Evolutionary conservation across 2,329 filamentous ascomycete genomes (phyloP), one percentile per base, ranked within the genome.

Genomic region (Cyphellophora attinorum): DNA sequence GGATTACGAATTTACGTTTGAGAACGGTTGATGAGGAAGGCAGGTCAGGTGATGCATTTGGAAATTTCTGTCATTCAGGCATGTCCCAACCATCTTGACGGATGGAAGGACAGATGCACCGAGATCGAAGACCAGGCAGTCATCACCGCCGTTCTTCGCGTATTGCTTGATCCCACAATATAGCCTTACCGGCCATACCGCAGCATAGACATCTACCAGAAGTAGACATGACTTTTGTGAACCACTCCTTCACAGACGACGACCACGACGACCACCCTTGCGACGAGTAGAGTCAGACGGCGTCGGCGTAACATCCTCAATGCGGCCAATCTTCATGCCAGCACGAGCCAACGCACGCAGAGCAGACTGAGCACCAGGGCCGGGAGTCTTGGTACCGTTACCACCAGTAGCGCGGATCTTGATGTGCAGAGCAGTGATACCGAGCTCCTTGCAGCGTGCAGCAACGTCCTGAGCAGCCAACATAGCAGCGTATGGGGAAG

Each of bases 231-330:
- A n/a, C n/a, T n/a, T n/a, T n/a, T n/a, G 21, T 14, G 39, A 21
- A n/a, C 27, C 10, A 30, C 36, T 62, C 58, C 65, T 70, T 84
- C 75, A 98, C 70, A 98, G 84, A 94, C 91, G 89, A 74, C 91
- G 91, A 96, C 91, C 91, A 84, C 91, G 89, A 72, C 91, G 88
- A 95, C 91, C 91, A 76, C 91, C 91, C 86, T 98, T 98, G 76
- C 89, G 88, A 73, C 91, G 85, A 61, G 91, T 98, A 67, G 85
- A 94, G 72, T 98, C 91, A 68, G 91, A 98, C 58, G 93, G 91
- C 45, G 91, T 98, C 58, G 91, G 91, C 58, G 93, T 98, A 51
- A 98, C 91, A 67, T 98, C 91, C 82, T 98, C 91, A 60, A 98
- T 98, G 64, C 91, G 84, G 65, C 91, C 91, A 59, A 98, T 98